These are phyloP conservation scores for Candolleomyces efflorescens DNA, from an alignment of 768 basidiomycete genomes.

Conservation along the genomic window DNA sequence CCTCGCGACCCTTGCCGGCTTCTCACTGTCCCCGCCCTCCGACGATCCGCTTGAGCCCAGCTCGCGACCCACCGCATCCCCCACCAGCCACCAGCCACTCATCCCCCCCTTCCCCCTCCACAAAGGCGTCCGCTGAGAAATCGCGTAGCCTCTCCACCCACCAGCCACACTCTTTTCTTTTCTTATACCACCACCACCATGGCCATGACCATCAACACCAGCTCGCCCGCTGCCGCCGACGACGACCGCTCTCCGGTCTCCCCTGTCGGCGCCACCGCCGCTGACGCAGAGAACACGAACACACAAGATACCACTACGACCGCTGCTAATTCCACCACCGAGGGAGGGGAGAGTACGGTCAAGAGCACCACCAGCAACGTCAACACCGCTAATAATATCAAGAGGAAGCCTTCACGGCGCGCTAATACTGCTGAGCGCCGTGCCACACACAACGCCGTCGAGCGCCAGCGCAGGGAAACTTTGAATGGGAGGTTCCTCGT, in stretches of 20 bases:
- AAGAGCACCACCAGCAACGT: slow-evolving; percentile 8
- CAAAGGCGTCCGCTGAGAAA: slow-evolving; percentile 43
- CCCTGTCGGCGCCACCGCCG: no score
- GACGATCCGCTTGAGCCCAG: slow-evolving; percentile 61
- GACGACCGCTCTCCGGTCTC: slow-evolving; percentile 6
- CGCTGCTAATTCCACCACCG: slow-evolving; percentile 13
- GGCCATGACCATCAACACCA: slow-evolving; percentile 32
- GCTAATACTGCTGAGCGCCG: slow-evolving; percentile 97
- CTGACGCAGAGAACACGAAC: no score
- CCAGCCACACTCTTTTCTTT: slow-evolving; percentile 15
- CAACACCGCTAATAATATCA: slow-evolving; percentile 37
- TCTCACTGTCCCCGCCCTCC: slow-evolving; percentile 45
- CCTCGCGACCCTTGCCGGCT: slow-evolving; percentile 94
- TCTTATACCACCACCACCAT: slow-evolving; percentile 20
- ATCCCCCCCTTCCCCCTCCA: slow-evolving; percentile 16
- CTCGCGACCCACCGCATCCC: slow-evolving; percentile 58
- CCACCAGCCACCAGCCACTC: slow-evolving; percentile 12
- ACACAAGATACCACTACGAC: slow-evolving; percentile 5
- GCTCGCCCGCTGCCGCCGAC: slow-evolving; percentile 36
- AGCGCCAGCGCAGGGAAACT: slow-evolving; percentile 89
- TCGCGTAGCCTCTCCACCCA: slow-evolving; percentile 33
- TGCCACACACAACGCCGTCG: slow-evolving; percentile 96
- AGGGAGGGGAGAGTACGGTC: not conserved
- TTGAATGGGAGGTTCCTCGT: slow-evolving; percentile 90
- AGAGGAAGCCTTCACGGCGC: slow-evolving; percentile 81